Evolutionary conservation across 164 flowering plant species (phyloP), one percentile per base, ranked within the genome.

Genomic region (Pachysandra terminalis): DNA sequence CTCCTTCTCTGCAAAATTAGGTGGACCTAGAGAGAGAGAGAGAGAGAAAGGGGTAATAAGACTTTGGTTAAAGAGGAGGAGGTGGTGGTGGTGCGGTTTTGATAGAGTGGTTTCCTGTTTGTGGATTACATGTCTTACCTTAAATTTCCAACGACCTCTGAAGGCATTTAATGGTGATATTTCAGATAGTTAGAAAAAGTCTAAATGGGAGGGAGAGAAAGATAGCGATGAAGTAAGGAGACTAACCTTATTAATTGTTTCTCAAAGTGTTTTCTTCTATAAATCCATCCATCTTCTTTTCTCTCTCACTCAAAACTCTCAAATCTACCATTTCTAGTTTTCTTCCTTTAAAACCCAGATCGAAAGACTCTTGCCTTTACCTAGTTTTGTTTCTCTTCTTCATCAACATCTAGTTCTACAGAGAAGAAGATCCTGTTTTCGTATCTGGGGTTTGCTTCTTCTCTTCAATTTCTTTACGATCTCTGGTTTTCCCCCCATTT

Each of bases 71-170:
- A 19, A 28, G 54, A 35, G 49, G 7, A 41, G 9, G 63, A 40
- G 26, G 12, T 24, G 23, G 56, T 41, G 54, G 15, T 9, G 9
- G 27, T n/a, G 40, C 16, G 22, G 21, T 55, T 19, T 22, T 13
- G 9, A 17, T 13, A 17, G 12, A 9, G 26, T 55, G 54, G 59
- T 62, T 56, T 68, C 59, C 17, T 22, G 63, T 70, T 49, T 67
- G 21, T 6, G 41, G 22, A 48, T n/a, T 64, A 32, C 73, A n/a
- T 59, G 71, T 54, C 74, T 74, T 61, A 32, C 73, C 72, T 78
- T 68, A 71, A 78, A 66, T 77, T 68, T 70, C 63, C 86, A 83
- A 81, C 84, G 72, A 77, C 82, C 78, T 69, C 68, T 66, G 77
- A 41, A 27, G 74, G 74, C 79, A 75, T 68, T 79, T 73, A 76